Base-by-base conservation (phyloP, 2,329 filamentous ascomycete genomes). In the Pseudogymnoascus sp. region DNA sequence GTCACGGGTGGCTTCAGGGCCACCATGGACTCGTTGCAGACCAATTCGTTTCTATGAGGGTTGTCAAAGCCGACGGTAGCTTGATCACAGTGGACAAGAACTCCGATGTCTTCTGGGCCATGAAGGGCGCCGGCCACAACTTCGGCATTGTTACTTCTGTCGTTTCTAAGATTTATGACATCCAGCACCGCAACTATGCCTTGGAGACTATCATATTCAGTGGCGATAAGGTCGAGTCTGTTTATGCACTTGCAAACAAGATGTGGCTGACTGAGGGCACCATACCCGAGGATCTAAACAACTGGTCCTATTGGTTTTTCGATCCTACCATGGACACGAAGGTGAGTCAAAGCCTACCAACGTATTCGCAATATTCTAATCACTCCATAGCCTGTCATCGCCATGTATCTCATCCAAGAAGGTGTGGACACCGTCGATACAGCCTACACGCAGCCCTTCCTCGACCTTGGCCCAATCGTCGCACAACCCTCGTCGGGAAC, bases 1-100 rank as follows among this genome's bases (percentile, higher is more conserved):
- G 84, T 3, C 84, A 84, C 67, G 84, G 86, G 1, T 81, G 81
- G 73, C 74, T 88, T 26, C 81, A 78, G 28, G 81, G 83, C 0
- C 74, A 75, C 33, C 75, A 84, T 61, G 86, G 86, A 0, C 75
- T 87, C 7, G 68, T 75, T 3, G 71, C 78, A 8, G 79, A 82
- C 64, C 73, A 74, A 16, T 69, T 82, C 3, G 16, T 78, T 4
- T 74, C 73, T 79, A 84, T 70, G 83, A 84, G 75, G 40, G 71
- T 81, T 3, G 75, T 81, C 1, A 72, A 77, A 6, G 77, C 77
- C 0, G 80, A 83, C 60, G 82, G 83, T 71, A 78, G 79, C 33
- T 77, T 77, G 73, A 60, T 77, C 56, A 78, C 74, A 0, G 71
- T 81, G 1, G 70, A 77, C 62, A 69, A 72, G 40, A 72, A 73